Base-by-base conservation (phyloP, 371 early-diverging fungal species). In the Mucor lusitanicus region DNA sequence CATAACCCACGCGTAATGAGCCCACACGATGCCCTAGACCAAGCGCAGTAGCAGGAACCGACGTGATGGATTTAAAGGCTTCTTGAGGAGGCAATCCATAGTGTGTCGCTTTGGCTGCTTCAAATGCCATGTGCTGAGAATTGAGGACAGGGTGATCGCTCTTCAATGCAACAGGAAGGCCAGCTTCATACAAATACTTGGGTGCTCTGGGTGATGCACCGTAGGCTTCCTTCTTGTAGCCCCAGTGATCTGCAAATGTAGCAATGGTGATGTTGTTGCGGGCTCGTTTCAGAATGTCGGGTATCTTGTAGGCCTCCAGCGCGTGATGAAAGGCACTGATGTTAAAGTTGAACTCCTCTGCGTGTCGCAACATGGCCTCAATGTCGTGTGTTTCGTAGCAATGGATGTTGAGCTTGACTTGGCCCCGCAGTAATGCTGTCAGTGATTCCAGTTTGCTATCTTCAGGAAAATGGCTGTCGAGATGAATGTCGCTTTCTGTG, bases 291-390 rank as follows among this genome's bases (percentile, higher is more conserved):
- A 94, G 73, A 30, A 91, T 79, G 19, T 80, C 86, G 7, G 92
- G 89, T 23, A 92, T 81, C 37, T 85, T 80, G 73, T 92, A 92
- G 2, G 94, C 94, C 64, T 91, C 91, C 19, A 92, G 71, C 19
- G 91, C 95, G 72, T 94, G 95, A 69, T 94, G 95, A 73, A 94
- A 89, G 9, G 95, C 88, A 3, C 84, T 64, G 50, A 94, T 90
- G 33, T 83, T 85, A 72, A 94, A 91, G 63, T 86, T 85, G 75
- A 87, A 94, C 74, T 94, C 92, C 61, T 85, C 73, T 23, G 90
- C 85, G 60, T 87, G 85, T 19, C 93, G 85, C 60, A 94, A 70
- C 84, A 93, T 85, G 39, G 91, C 89, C 70, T 90, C 91, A 5
- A 92, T 73, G 73, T 91, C 92, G 42, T 87, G 78, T 1, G 88